These are phyloP conservation scores for Colletotrichum euphorbiae DNA, from an alignment of 2,329 filamentous ascomycete species.

Conservation along the genomic window DNA sequence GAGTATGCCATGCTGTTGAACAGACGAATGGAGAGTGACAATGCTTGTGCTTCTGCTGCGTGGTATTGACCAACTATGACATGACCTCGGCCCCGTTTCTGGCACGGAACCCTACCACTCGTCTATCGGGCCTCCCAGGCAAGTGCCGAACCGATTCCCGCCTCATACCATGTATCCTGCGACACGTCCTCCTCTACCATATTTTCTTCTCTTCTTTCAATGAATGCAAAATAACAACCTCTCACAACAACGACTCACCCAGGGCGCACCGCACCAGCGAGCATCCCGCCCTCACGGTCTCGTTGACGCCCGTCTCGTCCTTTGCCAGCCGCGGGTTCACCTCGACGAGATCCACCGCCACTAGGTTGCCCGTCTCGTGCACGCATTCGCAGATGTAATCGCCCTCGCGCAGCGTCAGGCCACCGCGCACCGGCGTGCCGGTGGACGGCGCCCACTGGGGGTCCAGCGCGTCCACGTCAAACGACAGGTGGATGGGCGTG, in stretches of 20 bases:
- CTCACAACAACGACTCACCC: slow-evolving; percentile 86
- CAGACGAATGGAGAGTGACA: background rate
- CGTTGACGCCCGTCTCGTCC: slow-evolving; percentile 74
- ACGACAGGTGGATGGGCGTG: slow-evolving; percentile 96
- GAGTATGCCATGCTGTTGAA: background rate
- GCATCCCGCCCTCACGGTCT: slow-evolving; percentile 91
- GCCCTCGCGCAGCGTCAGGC: slow-evolving; percentile 91
- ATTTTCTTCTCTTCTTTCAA: background rate
- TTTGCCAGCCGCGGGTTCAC: slow-evolving; percentile 80
- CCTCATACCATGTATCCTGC: background rate
- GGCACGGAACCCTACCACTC: background rate
- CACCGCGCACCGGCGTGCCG: slow-evolving; percentile 92
- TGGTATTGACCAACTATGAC: background rate
- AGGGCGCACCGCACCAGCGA: slow-evolving; percentile 91
- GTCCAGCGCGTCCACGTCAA: slow-evolving; percentile 96
- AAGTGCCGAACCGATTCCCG: background rate
- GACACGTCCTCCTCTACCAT: background rate
- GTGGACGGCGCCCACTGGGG: slow-evolving; percentile 97
- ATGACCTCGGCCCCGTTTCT: background rate
- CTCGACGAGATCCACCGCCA: slow-evolving; percentile 86
- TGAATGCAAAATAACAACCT: too few species aligned
- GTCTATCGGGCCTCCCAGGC: background rate
- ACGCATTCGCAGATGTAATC: slow-evolving; percentile 95
- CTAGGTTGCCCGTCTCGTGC: slow-evolving; percentile 80
- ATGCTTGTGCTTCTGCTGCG: background rate